phyloP scores from a whole-genome alignment of 148 eudicot species.

The Mesembryanthemum crystallinum region DNA sequence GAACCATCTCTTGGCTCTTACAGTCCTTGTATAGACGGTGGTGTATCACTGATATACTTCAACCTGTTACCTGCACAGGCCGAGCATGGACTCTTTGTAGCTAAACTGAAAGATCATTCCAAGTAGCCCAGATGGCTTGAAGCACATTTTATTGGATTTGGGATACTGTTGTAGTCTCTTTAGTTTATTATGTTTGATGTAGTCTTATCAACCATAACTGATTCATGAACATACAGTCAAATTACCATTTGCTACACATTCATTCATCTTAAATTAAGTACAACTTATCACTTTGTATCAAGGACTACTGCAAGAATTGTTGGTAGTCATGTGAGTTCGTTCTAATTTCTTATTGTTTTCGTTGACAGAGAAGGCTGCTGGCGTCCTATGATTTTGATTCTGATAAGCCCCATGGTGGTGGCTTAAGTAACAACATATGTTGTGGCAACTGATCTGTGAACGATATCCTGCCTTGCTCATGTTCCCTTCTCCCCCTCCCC shows the following conservation, averaged over 20 bases:
- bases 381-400: slow-evolving; percentile 42
- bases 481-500: neutral
- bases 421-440: slow-evolving; percentile 10
- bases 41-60: neutral
- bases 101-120: neutral
- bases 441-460: slow-evolving; percentile 28
- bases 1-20: neutral
- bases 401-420: slow-evolving; percentile 32
- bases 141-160: neutral
- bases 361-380: slow-evolving; percentile 44
- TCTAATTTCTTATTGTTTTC: slow-evolving; percentile 5
- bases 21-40: neutral
- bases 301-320: neutral
- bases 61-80: neutral
- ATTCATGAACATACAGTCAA: too few species aligned
- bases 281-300: neutral
- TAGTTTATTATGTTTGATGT: too few species aligned
- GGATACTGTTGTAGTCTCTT: neutral
- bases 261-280: neutral
- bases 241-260: too few species aligned
- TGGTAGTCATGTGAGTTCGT: slow-evolving; percentile 2
- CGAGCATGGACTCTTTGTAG: neutral
- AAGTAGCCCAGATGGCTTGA: neutral
- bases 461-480: neutral
- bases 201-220: neutral